Conservation (phyloP, 257 asterid species). For the Craterostigma plantagineum region DNA sequence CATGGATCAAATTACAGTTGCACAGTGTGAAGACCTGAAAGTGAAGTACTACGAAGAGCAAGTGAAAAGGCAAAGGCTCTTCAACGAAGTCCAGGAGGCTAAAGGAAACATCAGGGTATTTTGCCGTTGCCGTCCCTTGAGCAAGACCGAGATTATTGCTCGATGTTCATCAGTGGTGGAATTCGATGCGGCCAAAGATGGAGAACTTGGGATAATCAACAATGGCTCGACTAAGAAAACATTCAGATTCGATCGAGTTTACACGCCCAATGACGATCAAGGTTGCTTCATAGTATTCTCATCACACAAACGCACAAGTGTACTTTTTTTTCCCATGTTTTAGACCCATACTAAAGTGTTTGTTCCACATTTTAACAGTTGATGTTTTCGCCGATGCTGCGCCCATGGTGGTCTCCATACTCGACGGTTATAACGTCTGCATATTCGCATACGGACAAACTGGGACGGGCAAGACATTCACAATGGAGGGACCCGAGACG, state of each 20-base stretch:
- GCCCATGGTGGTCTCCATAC: slow-evolving; percentile 79
- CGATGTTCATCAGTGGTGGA: slow-evolving; percentile 62
- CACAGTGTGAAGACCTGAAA: slow-evolving; percentile 89
- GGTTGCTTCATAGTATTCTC: slow-evolving; percentile 21
- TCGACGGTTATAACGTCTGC: slow-evolving; percentile 97
- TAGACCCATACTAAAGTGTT: slow-evolving; percentile 4
- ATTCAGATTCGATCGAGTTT: slow-evolving; percentile 80
- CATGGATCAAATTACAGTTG: slow-evolving; percentile 37
- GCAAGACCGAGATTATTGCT: slow-evolving; percentile 44
- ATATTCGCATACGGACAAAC: slow-evolving; percentile 98
- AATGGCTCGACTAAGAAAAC: slow-evolving; percentile 43
- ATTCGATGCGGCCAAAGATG: slow-evolving; percentile 82
- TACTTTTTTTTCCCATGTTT: not conserved
- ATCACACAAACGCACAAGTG: not conserved
- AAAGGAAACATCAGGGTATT: slow-evolving; percentile 97
- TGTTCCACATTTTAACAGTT: slow-evolving; percentile 23
- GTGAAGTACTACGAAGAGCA: slow-evolving; percentile 86
- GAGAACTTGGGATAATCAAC: slow-evolving; percentile 63
- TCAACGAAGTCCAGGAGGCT: slow-evolving; percentile 82
- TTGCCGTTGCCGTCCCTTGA: slow-evolving; percentile 95
- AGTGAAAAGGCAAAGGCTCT: slow-evolving; percentile 69
- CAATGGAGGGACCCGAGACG: slow-evolving; percentile 87
- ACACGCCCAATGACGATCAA: slow-evolving; percentile 86
- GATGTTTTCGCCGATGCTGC: slow-evolving; percentile 94
- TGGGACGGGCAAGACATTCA: slow-evolving; percentile 96